Base-by-base conservation (phyloP, 805 yeast genomes). In the Pichia paraexigua region DNA sequence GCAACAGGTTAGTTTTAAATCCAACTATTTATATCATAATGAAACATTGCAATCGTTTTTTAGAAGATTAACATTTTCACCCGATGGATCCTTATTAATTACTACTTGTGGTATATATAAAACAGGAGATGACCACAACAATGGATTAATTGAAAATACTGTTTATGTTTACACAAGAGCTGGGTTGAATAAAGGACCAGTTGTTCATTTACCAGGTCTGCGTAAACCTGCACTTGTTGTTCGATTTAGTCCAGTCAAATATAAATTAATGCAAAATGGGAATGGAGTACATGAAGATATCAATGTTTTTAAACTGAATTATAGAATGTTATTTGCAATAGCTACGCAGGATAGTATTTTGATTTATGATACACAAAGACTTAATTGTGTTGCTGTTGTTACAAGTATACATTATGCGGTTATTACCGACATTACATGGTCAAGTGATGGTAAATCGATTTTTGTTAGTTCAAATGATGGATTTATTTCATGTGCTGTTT, bases 41-140 rank as follows among this genome's bases (percentile, higher is more conserved):
- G 99, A 92, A 61, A 82, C 95, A 0, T 74, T 92, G 35, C 89
- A 89, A 51, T 86, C 97, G 0, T 94, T 94, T 63, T 94, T 94
- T 71, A 74, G 99, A 55, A 71, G 98, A 54, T 73, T 92, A 50
- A 68, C 84, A 1, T 89, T 92, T 62, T 85, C 97, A 0, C 96
- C 96, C 0, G 97, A 95, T 66, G 99, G 99, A 0, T 73, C 76
- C 50, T 65, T 94, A 40, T 69, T 94, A 32, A 68, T 92, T 28
- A 79, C 95, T 0, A 95, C 94, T 41, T 72, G 95, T 49, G 95
- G 97, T 51, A 68, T 80, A 55, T 70, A 78, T 66, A 77, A 77
- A 60, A 25, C 50, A 4, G 20, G 44, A 2, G 25, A 20, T 15
- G 49, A 50, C 11, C 41, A 45, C 20, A 48, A 45, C 2, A 32